Evolutionary conservation across 352 stramenopile species (phyloP).

Genomic region (Globisporangium abappressorium): DNA sequence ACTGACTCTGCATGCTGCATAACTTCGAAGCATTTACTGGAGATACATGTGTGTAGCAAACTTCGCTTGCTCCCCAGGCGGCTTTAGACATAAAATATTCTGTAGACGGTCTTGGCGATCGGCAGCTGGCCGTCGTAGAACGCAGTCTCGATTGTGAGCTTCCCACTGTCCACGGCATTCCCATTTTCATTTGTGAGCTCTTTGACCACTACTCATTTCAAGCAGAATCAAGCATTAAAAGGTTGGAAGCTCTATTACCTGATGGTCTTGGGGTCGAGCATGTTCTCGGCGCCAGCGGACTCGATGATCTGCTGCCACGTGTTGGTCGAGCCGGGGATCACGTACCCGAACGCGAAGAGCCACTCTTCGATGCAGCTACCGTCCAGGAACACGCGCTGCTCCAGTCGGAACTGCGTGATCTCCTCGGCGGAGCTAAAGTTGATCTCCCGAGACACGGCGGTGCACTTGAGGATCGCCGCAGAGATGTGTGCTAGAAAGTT

Average conservation of each 20-base stretch:
- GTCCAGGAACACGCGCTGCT: slow-evolving; percentile 89
- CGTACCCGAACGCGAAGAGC: slow-evolving; percentile 94
- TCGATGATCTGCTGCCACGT: slow-evolving; percentile 96
- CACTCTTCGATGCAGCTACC: slow-evolving; percentile 94
- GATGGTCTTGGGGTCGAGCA: slow-evolving; percentile 83
- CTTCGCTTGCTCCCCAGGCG: not conserved
- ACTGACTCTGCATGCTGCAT: not conserved
- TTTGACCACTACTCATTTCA: not conserved
- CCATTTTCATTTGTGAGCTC: not conserved
- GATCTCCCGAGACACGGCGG: slow-evolving; percentile 90
- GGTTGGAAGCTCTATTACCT: slow-evolving; percentile 33
- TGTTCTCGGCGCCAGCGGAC: slow-evolving; percentile 81
- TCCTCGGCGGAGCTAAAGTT: slow-evolving; percentile 91
- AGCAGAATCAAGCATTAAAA: no score
- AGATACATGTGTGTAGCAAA: not conserved
- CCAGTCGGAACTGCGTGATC: slow-evolving; percentile 90
- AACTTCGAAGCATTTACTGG: not conserved
- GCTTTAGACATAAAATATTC: slow-evolving; percentile 90
- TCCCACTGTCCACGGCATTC: slow-evolving; percentile 48
- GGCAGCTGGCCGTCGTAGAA: slow-evolving; percentile 91
- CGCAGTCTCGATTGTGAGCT: slow-evolving; percentile 94
- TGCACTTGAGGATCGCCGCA: slow-evolving; percentile 84
- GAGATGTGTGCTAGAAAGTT: slow-evolving; percentile 52
- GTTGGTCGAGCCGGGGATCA: slow-evolving; percentile 95
- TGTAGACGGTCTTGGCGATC: slow-evolving; percentile 91